These are phyloP conservation scores for Ceratocystis colombiana DNA, from an alignment of 2,329 filamentous ascomycete genomes.

Conservation along the genomic window DNA sequence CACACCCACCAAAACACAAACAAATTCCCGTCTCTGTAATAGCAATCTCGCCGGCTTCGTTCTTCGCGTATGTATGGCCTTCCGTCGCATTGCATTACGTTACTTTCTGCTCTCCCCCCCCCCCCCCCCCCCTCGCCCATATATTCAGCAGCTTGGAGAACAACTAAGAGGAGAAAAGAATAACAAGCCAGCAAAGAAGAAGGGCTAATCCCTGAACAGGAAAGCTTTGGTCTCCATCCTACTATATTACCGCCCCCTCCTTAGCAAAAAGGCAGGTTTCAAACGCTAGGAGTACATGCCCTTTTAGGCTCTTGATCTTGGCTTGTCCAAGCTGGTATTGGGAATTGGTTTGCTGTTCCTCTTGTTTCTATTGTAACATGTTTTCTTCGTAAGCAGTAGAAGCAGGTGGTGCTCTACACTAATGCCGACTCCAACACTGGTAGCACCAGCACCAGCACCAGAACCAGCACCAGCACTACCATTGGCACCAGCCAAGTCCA, in stretches of 20 bases:
- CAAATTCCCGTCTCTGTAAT: background rate
- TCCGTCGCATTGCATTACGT: slow-evolving; percentile 9
- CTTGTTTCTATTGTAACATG: background rate
- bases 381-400: background rate
- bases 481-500: too few relatives aligned
- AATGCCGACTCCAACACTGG: too few relatives aligned
- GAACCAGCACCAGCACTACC: too few relatives aligned
- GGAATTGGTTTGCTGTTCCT: background rate
- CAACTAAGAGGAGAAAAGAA: slow-evolving; percentile 10
- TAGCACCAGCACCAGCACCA: too few relatives aligned
- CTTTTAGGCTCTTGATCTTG: slow-evolving; percentile 9
- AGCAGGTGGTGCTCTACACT: background rate
- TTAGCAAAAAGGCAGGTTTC: slow-evolving; percentile 11
- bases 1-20: background rate
- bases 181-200: background rate
- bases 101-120: background rate
- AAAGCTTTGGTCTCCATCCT: slow-evolving; percentile 15
- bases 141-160: background rate
- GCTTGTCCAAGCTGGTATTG: background rate
- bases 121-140: background rate
- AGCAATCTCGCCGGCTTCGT: background rate
- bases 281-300: slow-evolving; percentile 14
- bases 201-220: slow-evolving; percentile 2
- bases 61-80: slow-evolving; percentile 1
- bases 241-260: slow-evolving; percentile 13